Evolutionary conservation across 441 rosid species (phyloP).

Genomic region (Corymbia calophylla): DNA sequence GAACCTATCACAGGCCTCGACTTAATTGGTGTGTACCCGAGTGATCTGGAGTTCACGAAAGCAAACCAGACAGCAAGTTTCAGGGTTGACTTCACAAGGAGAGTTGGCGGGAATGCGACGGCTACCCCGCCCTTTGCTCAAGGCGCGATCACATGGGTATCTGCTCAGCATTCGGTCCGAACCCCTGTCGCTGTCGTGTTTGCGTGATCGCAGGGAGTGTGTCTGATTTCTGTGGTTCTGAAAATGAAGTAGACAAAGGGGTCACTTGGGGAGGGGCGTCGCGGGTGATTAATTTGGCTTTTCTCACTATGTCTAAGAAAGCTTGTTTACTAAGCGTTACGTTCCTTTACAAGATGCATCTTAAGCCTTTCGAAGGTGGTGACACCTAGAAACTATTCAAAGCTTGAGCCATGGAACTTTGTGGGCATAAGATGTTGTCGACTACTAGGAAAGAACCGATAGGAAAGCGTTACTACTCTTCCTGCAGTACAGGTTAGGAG

Average conservation of each 20-base stretch:
- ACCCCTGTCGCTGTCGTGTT: neutral
- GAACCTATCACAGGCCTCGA: too few relatives aligned
- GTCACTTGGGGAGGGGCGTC: too few relatives aligned
- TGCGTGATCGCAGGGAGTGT: neutral
- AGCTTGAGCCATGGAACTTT: neutral
- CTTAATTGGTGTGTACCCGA: too few relatives aligned
- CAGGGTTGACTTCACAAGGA: neutral
- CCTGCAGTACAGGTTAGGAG: neutral
- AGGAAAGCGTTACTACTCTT: neutral
- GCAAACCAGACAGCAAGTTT: too few relatives aligned
- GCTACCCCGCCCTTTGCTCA: neutral
- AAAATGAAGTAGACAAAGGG: neutral
- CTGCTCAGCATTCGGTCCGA: neutral
- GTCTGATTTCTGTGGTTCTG: neutral
- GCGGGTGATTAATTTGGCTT: too few relatives aligned
- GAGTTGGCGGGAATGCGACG: neutral
- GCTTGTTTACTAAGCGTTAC: neutral
- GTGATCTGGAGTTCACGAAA: too few relatives aligned
- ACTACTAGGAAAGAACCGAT: neutral
- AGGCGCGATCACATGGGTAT: neutral
- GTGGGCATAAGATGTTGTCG: too few relatives aligned
- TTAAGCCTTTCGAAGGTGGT: neutral
- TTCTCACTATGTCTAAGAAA: neutral
- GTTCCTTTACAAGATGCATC: neutral
- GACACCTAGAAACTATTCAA: neutral